Evolutionary conservation across 129 eudicot genomes (phyloP).

Genomic region (Arctium lappa): DNA sequence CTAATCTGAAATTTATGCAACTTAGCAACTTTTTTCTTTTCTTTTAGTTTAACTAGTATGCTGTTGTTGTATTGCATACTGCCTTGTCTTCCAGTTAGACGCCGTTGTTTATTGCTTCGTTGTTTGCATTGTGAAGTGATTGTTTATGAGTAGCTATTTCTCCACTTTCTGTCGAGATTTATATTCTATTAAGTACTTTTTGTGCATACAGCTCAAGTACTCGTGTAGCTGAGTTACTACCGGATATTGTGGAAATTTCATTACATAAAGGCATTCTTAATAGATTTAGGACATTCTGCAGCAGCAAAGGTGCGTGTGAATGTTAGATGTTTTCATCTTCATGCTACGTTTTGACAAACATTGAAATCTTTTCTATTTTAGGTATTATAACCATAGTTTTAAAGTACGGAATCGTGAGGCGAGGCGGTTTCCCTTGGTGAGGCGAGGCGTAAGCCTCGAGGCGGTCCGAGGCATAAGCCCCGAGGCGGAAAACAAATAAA

Average conservation of each 20-base stretch:
- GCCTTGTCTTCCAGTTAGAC: not conserved
- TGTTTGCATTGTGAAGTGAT: not conserved
- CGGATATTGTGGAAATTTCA: constrained; percentile 35
- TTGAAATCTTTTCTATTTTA: not conserved
- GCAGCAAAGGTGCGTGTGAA: constrained; percentile 62
- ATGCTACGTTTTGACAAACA: not conserved
- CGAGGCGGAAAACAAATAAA: too few species aligned
- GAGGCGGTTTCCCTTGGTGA: too few species aligned
- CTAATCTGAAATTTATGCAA: not conserved
- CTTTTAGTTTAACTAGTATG: not conserved
- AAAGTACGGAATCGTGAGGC: too few species aligned
- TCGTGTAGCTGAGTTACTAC: constrained; percentile 46
- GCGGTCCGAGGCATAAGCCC: too few species aligned
- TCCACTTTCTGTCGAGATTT: not conserved
- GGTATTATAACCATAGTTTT: not conserved
- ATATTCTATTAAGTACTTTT: constrained; percentile 20
- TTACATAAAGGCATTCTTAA: constrained; percentile 31
- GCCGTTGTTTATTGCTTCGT: not conserved
- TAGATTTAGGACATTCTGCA: constrained; percentile 63
- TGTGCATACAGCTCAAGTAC: constrained; percentile 66
- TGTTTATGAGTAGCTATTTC: not conserved
- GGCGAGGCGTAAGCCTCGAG: too few species aligned
- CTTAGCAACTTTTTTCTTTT: not conserved
- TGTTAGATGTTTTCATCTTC: constrained; percentile 1
- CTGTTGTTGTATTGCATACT: not conserved